Percentiles rank a stretch among this genome's conserved stretches.
phyloP scores from a whole-genome alignment of 2,329 filamentous ascomycete genomes.

The Trichophyton mentagrophytes region DNA sequence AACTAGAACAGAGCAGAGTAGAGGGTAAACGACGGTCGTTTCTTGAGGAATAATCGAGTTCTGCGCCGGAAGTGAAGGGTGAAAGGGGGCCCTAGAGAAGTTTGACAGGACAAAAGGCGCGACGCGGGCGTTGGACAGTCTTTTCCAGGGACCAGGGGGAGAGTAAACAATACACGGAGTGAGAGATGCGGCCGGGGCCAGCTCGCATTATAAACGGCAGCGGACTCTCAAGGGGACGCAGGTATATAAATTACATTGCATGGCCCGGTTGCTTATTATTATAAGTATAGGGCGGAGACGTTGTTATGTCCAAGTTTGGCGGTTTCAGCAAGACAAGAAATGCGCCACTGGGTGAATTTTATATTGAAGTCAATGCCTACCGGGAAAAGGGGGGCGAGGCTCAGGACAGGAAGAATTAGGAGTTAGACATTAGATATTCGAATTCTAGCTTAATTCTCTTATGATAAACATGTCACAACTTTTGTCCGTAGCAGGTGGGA shows the following conservation, averaged over 20 bases:
- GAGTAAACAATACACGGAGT: not conserved
- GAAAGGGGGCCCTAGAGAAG: not conserved
- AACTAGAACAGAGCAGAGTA: too few species aligned
- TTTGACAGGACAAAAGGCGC: not conserved
- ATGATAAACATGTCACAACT: not conserved
- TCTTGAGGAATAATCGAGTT: not conserved
- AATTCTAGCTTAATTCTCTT: not conserved
- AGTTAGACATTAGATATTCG: not conserved
- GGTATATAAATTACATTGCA: not conserved
- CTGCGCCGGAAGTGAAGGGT: not conserved
- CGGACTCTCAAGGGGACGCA: not conserved
- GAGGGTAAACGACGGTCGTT: not conserved
- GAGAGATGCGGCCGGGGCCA: not conserved
- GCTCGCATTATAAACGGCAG: not conserved
- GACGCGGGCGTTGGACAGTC: not conserved
- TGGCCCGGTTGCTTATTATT: not conserved
- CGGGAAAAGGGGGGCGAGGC: not conserved
- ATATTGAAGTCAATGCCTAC: not conserved
- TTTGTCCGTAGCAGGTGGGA: not conserved
- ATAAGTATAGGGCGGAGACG: not conserved
- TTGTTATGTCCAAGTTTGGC: not conserved
- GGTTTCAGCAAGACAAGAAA: not conserved
- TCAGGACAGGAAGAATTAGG: not conserved
- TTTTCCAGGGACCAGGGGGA: not conserved
- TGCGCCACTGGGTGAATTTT: not conserved